Conservation (phyloP, 2,329 filamentous ascomycete genomes). For the Moelleriella libera region DNA sequence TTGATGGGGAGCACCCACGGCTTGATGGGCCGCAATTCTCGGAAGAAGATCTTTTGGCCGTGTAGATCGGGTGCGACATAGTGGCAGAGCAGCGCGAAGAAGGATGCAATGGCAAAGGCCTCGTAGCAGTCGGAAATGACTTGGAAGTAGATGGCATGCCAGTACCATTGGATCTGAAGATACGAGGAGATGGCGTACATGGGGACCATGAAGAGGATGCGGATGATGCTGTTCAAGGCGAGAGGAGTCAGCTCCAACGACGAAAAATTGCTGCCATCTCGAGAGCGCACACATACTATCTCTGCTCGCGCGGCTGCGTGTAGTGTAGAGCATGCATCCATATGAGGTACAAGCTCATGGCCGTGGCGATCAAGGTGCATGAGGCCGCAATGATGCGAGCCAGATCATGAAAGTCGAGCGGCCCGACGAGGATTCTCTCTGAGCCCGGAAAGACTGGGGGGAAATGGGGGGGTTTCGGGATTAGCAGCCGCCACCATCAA, state of each 20-base stretch:
- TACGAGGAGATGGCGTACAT: slow-evolving; percentile 65
- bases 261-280: neutral
- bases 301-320: slow-evolving; percentile 44
- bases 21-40: slow-evolving; percentile 47
- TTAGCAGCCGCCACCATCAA: too few relatives aligned
- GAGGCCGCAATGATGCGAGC: slow-evolving; percentile 35
- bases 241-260: neutral
- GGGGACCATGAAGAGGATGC: slow-evolving; percentile 79
- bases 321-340: slow-evolving; percentile 46
- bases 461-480: neutral
- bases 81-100: slow-evolving; percentile 71
- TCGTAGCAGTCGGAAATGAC: slow-evolving; percentile 78
- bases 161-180: slow-evolving; percentile 61
- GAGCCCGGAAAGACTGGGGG: slow-evolving; percentile 25
- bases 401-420: slow-evolving; percentile 39
- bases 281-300: slow-evolving; percentile 27
- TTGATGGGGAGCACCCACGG: slow-evolving; percentile 64
- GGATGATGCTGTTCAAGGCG: slow-evolving; percentile 53
- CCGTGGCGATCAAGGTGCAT: slow-evolving; percentile 34
- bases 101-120: slow-evolving; percentile 75
- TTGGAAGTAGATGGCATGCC: slow-evolving; percentile 66
- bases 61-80: slow-evolving; percentile 68
- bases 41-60: slow-evolving; percentile 70
- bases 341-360: slow-evolving; percentile 40
- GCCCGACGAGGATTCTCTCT: slow-evolving; percentile 31